Percentiles rank a stretch among this genome's conserved stretches.
Evolutionary conservation across 345 rosid species (phyloP).

Genomic region (Ceriops decandra): DNA sequence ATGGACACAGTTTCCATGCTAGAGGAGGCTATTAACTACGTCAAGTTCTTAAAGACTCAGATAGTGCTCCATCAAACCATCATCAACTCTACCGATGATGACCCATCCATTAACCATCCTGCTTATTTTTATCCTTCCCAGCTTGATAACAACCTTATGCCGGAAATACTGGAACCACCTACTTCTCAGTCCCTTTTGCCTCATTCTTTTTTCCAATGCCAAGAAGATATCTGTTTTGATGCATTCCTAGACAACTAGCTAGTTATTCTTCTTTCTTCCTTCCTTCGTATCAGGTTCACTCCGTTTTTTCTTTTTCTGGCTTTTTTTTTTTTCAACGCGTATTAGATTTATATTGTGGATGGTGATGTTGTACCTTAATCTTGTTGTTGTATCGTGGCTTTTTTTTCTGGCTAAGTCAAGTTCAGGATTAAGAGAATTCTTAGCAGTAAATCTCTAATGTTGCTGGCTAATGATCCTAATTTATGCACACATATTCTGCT

Average conservation of each 20-base stretch:
- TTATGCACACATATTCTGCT: no score
- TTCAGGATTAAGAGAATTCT: no score
- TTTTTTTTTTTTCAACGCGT: no score
- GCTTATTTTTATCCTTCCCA: slow-evolving; percentile 1
- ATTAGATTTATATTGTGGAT: no score
- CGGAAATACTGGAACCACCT: slow-evolving; percentile 5
- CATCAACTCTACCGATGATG: slow-evolving; percentile 22
- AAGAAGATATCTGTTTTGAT: background rate
- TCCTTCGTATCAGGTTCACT: background rate
- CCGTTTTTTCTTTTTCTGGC: no score
- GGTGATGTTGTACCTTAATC: no score
- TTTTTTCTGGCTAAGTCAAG: no score
- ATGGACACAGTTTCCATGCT: slow-evolving; percentile 90
- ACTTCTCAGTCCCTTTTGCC: slow-evolving; percentile 18
- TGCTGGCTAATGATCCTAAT: no score
- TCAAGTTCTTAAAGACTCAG: slow-evolving; percentile 76
- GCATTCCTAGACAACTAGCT: slow-evolving; percentile 1
- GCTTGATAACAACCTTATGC: slow-evolving; percentile 12
- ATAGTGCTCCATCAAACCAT: slow-evolving; percentile 61
- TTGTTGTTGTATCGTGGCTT: no score
- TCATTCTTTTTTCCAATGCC: slow-evolving; percentile 11
- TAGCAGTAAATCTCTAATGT: no score
- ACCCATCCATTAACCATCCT: slow-evolving; percentile 1
- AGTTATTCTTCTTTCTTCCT: background rate
- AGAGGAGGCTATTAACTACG: slow-evolving; percentile 80